A percentile compares a stretch with the other conserved stretches of the same genome.
phyloP scores from a whole-genome alignment of 176 grass and related monocot species.

The Phyllostachys edulis region DNA sequence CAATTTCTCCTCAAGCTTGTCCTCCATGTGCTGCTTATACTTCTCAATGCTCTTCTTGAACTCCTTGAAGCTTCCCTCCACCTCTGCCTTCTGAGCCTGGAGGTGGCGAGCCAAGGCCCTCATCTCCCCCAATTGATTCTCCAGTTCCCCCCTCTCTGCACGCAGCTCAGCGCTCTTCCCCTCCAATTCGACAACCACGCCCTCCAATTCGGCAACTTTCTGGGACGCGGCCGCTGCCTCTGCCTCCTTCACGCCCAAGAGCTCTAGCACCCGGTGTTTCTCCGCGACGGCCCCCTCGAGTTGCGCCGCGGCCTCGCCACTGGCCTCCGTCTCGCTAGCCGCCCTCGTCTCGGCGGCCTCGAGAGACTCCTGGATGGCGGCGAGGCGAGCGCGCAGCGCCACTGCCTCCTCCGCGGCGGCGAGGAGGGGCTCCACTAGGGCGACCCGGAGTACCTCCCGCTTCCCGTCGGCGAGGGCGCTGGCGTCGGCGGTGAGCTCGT shows the following conservation, averaged over 20 bases:
- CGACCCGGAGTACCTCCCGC: neutral
- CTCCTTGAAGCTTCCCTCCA: slow-evolving; percentile 8
- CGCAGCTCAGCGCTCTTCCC: neutral
- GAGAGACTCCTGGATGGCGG: neutral
- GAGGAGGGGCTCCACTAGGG: slow-evolving; percentile 1
- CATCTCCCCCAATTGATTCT: slow-evolving; percentile 4
- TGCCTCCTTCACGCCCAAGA: neutral
- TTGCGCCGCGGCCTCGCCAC: slow-evolving; percentile 10
- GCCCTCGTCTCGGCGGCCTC: neutral
- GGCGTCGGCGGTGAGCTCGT: slow-evolving; percentile 2
- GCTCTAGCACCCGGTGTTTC: slow-evolving; percentile 13
- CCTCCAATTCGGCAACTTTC: neutral
- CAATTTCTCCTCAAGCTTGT: slow-evolving; percentile 5
- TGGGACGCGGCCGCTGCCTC: neutral
- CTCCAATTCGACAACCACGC: neutral
- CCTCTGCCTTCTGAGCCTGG: neutral
- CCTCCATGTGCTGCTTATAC: neutral
- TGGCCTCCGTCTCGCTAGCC: neutral
- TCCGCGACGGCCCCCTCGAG: slow-evolving; percentile 17
- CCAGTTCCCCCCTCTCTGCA: neutral
- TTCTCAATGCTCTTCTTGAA: neutral
- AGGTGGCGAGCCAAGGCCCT: neutral
- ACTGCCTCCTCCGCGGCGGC: neutral
- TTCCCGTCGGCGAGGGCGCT: neutral
- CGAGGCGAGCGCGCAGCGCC: neutral